Evolutionary conservation across 371 early-diverging fungal species (phyloP), one percentile per base, ranked within the genome.

Genomic region (Mortierella sp.): DNA sequence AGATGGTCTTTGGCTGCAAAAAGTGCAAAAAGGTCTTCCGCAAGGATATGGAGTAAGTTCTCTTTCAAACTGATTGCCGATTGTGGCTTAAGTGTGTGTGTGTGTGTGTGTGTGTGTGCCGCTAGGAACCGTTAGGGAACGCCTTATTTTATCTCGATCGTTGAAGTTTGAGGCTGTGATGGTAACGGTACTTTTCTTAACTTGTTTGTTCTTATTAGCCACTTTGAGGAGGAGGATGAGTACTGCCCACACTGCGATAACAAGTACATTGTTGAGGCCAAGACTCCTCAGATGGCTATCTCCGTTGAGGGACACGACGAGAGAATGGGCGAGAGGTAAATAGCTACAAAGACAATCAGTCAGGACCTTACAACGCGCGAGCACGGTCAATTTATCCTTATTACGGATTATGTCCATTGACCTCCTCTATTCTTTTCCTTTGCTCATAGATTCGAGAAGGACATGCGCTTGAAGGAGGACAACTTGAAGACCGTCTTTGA

Each of bases 191-290:
- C n/a, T n/a, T n/a, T n/a, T 48, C 14, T 43, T 48, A 24, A 11
- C 50, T 67, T 71, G 37, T 43, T 19, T 64, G 37, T 77, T 9
- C 10, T n/a, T 43, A 26, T 31, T 79, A 95, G 95, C 40, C 94
- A 96, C 74, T 97, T 94, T 83, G 98, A 98, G 69, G 98, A 98
- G 71, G 92, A 94, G 61, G 99, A 99, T 88, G 99, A 98, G 88
- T 99, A 93, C 88, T 99, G 99, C 81, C 99, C 99, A 37, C 95
- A 97, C 82, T 99, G 99, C 89, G 99, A 98, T 86, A 99, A 99
- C 89, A 96, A 98, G 81, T 99, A 94, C 82, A 95, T 99, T 44
- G 77, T 99, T 31, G 97, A 97, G n/a, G 99, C 98, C 21, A 92
- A 97, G 77, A 96, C 92, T 5, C 97, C 98, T 10, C 91, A 92